A percentile compares a stretch with the other conserved stretches of the same genome.
phyloP scores from a whole-genome alignment of 306 rosid genomes.

The Ceratonia siliqua region DNA sequence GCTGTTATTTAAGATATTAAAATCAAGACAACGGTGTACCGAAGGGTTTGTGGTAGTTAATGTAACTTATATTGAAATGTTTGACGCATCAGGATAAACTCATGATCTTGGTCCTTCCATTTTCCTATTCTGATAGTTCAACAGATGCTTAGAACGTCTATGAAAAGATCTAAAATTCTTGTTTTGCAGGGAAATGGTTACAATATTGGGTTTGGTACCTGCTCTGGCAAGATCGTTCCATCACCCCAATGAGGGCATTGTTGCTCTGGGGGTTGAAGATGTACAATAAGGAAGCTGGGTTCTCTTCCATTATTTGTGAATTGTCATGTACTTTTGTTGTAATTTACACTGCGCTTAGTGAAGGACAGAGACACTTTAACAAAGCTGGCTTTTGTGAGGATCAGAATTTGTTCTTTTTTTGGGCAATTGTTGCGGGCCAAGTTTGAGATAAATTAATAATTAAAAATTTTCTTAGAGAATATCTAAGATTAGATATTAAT shows the following conservation, averaged over 20 bases:
- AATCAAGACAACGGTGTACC: too few relatives aligned
- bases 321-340: slow-evolving; percentile 2
- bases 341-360: background rate
- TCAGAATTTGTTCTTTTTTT: background rate
- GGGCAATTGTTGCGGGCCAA: background rate
- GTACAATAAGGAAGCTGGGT: background rate
- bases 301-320: background rate
- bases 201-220: slow-evolving; percentile 82
- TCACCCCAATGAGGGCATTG: slow-evolving; percentile 43
- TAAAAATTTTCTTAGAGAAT: background rate
- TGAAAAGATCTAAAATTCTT: slow-evolving; percentile 10
- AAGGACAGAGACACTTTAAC: slow-evolving; percentile 14
- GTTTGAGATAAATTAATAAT: background rate
- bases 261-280: slow-evolving; percentile 24
- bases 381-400: slow-evolving; percentile 25
- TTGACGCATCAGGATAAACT: background rate
- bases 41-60: too few relatives aligned
- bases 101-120: background rate
- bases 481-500: background rate
- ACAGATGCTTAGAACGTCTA: background rate
- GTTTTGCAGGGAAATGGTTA: slow-evolving; percentile 74
- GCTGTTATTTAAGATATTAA: too few relatives aligned
- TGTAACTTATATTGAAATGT: background rate
- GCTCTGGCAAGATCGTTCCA: slow-evolving; percentile 80
- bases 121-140: background rate